phyloP scores from a whole-genome alignment of 176 grass and related monocot species.

The Cenchrus purpureus region DNA sequence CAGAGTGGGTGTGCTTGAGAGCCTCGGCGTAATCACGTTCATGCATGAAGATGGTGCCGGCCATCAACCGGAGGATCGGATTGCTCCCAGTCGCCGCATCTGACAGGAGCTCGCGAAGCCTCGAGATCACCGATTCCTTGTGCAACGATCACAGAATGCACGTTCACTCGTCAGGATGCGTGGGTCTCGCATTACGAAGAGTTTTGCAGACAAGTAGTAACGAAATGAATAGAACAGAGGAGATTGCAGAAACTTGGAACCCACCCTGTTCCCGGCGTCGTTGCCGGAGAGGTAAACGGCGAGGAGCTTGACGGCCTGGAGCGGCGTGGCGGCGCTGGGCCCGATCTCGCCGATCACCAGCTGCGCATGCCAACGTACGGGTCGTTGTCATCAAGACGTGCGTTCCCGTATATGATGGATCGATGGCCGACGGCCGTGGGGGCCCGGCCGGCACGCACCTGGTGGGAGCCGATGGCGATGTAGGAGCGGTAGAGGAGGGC shows the following conservation, averaged over 20 bases:
- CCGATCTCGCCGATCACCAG: conserved; percentile 80
- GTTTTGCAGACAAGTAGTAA: background rate
- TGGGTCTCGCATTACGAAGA: background rate
- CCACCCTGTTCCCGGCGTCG: conserved; percentile 52
- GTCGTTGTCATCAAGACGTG: background rate
- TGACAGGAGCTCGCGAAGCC: conserved; percentile 54
- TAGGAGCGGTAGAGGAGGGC: conserved; percentile 81
- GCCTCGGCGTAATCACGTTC: conserved; percentile 66
- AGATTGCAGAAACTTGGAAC: background rate
- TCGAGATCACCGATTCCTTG: conserved; percentile 62
- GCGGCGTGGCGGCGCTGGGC: conserved; percentile 63
- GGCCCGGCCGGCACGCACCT: conserved; percentile 39
- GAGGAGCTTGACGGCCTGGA: conserved; percentile 83
- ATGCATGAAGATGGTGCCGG: conserved; percentile 67
- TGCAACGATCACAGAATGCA: background rate
- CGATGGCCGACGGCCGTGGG: background rate
- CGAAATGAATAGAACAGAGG: background rate
- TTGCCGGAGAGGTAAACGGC: conserved; percentile 59
- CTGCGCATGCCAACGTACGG: conserved; percentile 37
- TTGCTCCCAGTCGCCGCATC: conserved; percentile 69
- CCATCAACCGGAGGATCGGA: conserved; percentile 50
- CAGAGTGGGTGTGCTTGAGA: conserved; percentile 69
- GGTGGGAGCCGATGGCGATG: conserved; percentile 76
- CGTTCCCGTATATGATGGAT: background rate
- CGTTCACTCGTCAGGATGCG: background rate